Evolutionary conservation across 768 basidiomycete species (phyloP), one percentile per base, ranked within the genome.

Genomic region (Tricholoma hemisulphureum): DNA sequence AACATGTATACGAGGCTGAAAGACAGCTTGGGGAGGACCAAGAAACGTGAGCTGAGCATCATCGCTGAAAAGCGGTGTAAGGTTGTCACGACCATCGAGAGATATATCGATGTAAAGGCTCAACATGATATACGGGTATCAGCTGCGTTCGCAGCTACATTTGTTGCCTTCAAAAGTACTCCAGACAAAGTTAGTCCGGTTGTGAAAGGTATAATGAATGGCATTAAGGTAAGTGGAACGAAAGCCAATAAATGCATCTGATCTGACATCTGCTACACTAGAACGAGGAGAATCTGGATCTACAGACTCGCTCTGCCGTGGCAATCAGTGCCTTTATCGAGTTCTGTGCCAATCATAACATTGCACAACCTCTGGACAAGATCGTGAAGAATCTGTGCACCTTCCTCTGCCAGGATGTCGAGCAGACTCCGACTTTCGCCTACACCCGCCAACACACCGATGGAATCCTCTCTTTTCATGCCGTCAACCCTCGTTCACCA

Each of bases 371-470:
- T 3, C 89, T 91, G 1, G 93, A 95, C 65, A 99, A 99, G 78
- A 93, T 99, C 56, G 86, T 98, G 61, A 94, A 93, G 76, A 99
- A 99, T 69, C 83, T 98, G 7, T 96, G 93, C 76, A 95, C 93
- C 0, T 98, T 98, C 74, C 77, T 98, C 5, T 98, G 96, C 67
- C 92, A 94, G 65, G 97, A 99, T 69, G 80, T 83, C 7, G 86
- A 89, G 39, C 83, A 89, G 54, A 97, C 95, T 0, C 97, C 97
- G 3, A 88, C 96, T 1, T 98, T 98, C 68, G 81, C 87, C 1
- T 83, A 81, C 65, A 76, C 78, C 7, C 83, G 85, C 51, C 84
- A 83, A 58, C 70, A 79, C 18, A 72, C 74, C 49, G 83, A 88
- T 16, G 94, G 91, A 1, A 90, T 98, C 35, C 75, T 96, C 18